Evolutionary conservation across 148 eudicot genomes (phyloP), one percentile per base, ranked within the genome.

Genomic region (Rhododendron kiyosumense): DNA sequence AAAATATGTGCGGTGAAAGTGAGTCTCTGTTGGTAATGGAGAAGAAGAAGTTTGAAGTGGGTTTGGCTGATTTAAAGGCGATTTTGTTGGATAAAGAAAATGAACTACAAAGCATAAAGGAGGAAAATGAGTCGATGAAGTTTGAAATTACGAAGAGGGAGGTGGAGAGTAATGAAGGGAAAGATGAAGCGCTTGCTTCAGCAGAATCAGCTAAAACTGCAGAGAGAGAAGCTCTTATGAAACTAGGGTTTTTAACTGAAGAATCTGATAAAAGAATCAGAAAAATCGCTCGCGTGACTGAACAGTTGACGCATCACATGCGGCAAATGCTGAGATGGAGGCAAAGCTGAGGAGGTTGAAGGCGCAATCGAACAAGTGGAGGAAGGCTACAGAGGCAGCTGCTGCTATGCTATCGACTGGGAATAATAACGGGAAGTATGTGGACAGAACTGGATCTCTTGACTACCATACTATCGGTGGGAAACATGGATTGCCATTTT

Each of bases 301-400:
- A 95, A 83, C 91, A 96, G 88, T 89, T 95, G 92, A 93, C 81
- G 93, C 95, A 45, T 94, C 94, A 1, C 97, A 94, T 82, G 92
- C 86, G 13, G 89, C 88, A 48, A 94, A 93, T 45, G 71, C 94
- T 0, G 94, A 91, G 30, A 90, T 96, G 83, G 99, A 96, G 85
- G 91, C 95, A 4, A 96, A 96, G 85, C 41, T 96, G 79, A 92
- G 94, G 89, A 92, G 91, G 85, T 65, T 96, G 74, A 96, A 96
- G 78, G 98, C 94, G 78, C 99, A 97, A 75, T 89, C 94, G 0
- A 98, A 95, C 81, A 97, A 97, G 86, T 95, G 96, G 95, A 93
- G 96, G 85, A 95, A 97, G 84, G 98, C 99, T 0, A 97, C 98
- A 30, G 99, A 97, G 88, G 96, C 98, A 14, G 99, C 99, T 84